Evolutionary conservation across 73 alveolate genomes (phyloP), one percentile per base, ranked within the genome.

Genomic region (Paramecium primaurelia): DNA sequence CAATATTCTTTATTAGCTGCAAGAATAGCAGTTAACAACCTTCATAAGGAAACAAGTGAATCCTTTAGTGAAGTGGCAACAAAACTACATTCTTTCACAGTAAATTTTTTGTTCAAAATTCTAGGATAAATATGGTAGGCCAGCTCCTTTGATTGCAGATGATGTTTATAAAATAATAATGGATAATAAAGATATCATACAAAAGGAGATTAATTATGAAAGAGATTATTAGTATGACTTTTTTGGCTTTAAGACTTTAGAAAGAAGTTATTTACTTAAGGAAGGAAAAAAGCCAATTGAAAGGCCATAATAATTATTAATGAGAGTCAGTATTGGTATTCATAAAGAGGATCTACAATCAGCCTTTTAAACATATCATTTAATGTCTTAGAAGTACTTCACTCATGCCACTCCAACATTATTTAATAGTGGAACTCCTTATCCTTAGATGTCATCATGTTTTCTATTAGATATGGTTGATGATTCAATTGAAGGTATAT

Each of bases 331-430:
- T 10, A 93, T 96, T 64, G 99, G 98, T 45, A 95, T 96, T 59
- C 99, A 95, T 71, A 89, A 96, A 40, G 95, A 92, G 0, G 98
- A 96, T 59, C 93, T 96, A 4, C 91, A 86, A 49, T 73, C 95
- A 34, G 98, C 99, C 18, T 80, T 94, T 58, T 96, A 95, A 60
- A 96, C 98, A 45, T 96, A 96, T 86, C 95, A 95, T 87, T 60
- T 96, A 60, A 96, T 96, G 99, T 93, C 97, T 36, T 93, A 94
- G 86, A 87, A 91, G 71, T 92, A 93, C 88, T 98, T 97, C 95
- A 98, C 99, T 20, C 99, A 98, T 84, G 99, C 99, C 32, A 95
- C 99, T 4, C 99, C 99, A 22, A 98, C 99, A 60, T 96, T 98
- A 58, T 98, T 98, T 96, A 98, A 98, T 47, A 86, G 98, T 5